Evolutionary conservation across 2,329 filamentous ascomycete genomes (phyloP).

Genomic region (Leptographium lundbergii): DNA sequence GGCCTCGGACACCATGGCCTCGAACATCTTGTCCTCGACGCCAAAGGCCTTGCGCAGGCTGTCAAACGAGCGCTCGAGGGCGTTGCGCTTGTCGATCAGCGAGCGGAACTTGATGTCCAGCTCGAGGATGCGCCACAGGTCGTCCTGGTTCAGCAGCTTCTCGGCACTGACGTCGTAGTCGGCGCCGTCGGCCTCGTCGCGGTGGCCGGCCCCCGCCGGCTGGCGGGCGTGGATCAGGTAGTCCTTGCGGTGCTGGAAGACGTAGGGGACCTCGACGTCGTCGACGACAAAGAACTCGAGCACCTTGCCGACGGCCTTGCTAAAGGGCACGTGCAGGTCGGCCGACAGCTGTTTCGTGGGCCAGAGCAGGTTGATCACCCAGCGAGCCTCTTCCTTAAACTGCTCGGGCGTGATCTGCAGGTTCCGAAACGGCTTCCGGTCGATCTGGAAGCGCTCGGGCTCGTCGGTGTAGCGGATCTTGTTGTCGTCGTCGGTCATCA

Average conservation of each 20-base stretch:
- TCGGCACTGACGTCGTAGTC: constrained; percentile 68
- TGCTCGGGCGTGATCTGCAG: constrained; percentile 71
- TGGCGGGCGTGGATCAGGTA: constrained; percentile 87
- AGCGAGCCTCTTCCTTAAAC: constrained; percentile 77
- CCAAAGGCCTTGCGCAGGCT: constrained; percentile 50
- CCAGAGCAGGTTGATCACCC: constrained; percentile 85
- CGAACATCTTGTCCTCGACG: constrained; percentile 61
- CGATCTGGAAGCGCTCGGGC: constrained; percentile 87
- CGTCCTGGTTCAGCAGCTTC: constrained; percentile 81
- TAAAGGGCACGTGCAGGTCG: constrained; percentile 70
- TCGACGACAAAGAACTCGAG: constrained; percentile 92
- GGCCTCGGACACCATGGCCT: constrained; percentile 69
- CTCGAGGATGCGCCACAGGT: constrained; percentile 91
- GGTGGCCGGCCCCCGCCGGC: constrained; percentile 46
- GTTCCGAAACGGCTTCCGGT: constrained; percentile 77
- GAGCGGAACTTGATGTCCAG: constrained; percentile 92
- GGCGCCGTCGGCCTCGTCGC: constrained; percentile 57
- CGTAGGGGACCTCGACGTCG: constrained; percentile 90
- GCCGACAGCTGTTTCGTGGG: constrained; percentile 66
- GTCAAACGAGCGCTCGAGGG: constrained; percentile 66
- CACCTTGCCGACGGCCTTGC: constrained; percentile 79
- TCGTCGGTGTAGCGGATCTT: constrained; percentile 78
- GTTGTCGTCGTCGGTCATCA: constrained; percentile 93
- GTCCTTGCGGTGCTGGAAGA: constrained; percentile 96
- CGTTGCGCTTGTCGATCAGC: constrained; percentile 80